Conservation (phyloP, 495 filamentous ascomycete genomes). For the Pyrenula aspistea region DNA sequence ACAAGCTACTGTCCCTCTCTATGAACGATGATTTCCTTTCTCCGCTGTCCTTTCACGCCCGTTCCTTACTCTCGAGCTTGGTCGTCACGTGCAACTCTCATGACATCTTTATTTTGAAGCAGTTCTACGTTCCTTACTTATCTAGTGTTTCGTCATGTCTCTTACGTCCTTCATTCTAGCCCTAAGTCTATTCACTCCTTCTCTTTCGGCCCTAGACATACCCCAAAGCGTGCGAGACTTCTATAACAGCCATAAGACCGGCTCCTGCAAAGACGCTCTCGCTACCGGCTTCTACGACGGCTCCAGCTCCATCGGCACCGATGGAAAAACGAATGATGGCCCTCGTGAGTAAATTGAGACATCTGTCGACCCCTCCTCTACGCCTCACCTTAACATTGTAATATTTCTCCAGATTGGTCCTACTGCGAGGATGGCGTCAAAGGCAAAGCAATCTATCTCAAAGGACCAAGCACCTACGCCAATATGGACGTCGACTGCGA, state of each 20-base stretch:
- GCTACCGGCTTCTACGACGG: not conserved
- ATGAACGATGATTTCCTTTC: too few species aligned
- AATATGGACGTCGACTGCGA: constrained; percentile 60
- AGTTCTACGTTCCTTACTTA: not conserved
- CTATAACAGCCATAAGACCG: not conserved
- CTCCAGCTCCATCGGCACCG: not conserved
- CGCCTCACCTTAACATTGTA: too few species aligned
- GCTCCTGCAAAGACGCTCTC: not conserved
- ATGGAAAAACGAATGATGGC: not conserved
- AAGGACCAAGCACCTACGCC: not conserved
- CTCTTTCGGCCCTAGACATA: not conserved
- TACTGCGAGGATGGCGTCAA: not conserved
- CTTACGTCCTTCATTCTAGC: not conserved
- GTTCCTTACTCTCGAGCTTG: not conserved
- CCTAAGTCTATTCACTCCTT: not conserved
- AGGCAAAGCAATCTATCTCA: not conserved
- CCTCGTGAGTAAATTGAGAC: not conserved
- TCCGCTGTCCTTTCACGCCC: not conserved
- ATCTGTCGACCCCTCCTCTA: too few species aligned
- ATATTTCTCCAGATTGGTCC: not conserved
- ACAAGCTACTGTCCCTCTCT: too few species aligned
- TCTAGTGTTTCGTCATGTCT: not conserved
- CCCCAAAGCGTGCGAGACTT: not conserved
- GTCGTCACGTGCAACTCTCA: not conserved
- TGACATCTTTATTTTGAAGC: not conserved